A percentile compares a stretch with the other conserved stretches of the same genome.
These are phyloP conservation scores for Aspergillus oerlinghausenensis DNA, from an alignment of 2,329 filamentous ascomycete genomes.

Conservation along the genomic window DNA sequence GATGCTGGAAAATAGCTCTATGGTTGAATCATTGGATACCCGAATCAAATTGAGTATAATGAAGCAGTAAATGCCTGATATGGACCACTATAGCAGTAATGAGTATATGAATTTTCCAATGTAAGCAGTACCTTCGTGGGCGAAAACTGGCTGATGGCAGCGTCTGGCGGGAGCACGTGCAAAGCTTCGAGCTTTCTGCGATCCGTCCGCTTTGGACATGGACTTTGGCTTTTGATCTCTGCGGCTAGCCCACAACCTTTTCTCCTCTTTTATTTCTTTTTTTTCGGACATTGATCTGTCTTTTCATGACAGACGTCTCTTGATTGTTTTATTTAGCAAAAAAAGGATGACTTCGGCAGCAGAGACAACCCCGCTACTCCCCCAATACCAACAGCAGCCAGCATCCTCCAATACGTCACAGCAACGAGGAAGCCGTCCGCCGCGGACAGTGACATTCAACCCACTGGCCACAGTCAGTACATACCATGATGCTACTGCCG, in stretches of 20 bases:
- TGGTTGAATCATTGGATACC: background rate
- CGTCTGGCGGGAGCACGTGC: slow-evolving; percentile 20
- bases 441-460: slow-evolving; percentile 47
- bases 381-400: slow-evolving; percentile 27
- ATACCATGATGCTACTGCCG: slow-evolving; percentile 35
- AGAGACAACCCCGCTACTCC: slow-evolving; percentile 42
- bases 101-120: background rate
- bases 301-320: slow-evolving; percentile 13
- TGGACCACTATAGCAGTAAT: background rate
- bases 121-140: background rate
- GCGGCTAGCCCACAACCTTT: background rate
- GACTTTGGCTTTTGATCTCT: background rate
- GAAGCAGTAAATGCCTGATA: background rate
- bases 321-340: slow-evolving; percentile 7
- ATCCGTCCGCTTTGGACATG: slow-evolving; percentile 3
- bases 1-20: background rate
- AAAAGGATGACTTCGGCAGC: slow-evolving; percentile 32
- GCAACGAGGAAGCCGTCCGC: slow-evolving; percentile 31
- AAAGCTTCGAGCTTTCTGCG: slow-evolving; percentile 12
- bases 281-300: slow-evolving; percentile 6
- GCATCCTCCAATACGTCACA: slow-evolving; percentile 35
- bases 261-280: slow-evolving; percentile 4
- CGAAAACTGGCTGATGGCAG: slow-evolving; percentile 3
- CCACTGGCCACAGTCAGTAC: slow-evolving; percentile 43
- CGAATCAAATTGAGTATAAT: background rate